Evolutionary conservation across 306 rosid species (phyloP).

Genomic region (Trifolium subterraneum): DNA sequence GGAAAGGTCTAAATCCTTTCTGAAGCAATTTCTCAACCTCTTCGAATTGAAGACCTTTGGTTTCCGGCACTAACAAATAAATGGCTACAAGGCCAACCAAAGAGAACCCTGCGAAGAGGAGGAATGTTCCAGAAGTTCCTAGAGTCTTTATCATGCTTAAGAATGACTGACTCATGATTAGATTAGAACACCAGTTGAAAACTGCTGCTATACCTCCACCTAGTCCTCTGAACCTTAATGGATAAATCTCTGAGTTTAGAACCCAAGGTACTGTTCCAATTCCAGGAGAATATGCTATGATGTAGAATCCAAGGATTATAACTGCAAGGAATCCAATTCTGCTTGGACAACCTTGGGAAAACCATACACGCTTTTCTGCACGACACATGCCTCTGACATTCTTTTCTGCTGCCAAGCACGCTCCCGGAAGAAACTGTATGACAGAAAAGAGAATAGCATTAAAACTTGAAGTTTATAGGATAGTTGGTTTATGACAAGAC

Average conservation of each 20-base stretch:
- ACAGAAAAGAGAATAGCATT: not conserved
- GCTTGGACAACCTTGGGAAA: constrained; percentile 76
- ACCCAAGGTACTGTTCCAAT: constrained; percentile 90
- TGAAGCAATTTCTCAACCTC: constrained; percentile 70
- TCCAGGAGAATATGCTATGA: constrained; percentile 74
- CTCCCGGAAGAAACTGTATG: constrained; percentile 67
- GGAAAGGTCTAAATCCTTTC: constrained; percentile 51
- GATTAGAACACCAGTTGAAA: constrained; percentile 76
- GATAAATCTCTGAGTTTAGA: constrained; percentile 84
- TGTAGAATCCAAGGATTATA: constrained; percentile 65
- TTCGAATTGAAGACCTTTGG: constrained; percentile 69
- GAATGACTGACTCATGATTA: constrained; percentile 75
- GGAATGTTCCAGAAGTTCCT: constrained; percentile 73
- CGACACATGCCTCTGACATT: constrained; percentile 44
- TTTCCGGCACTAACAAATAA: constrained; percentile 64
- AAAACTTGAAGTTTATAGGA: not conserved
- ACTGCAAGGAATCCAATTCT: constrained; percentile 72
- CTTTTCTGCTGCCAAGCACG: constrained; percentile 65
- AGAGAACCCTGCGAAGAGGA: constrained; percentile 73
- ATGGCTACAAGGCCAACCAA: constrained; percentile 58
- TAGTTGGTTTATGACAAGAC: not conserved
- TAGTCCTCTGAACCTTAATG: constrained; percentile 69
- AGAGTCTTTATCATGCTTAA: constrained; percentile 59
- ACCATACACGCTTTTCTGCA: constrained; percentile 60
- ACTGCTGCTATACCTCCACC: constrained; percentile 92